Conservation (phyloP, 139 green algal genomes). For the Closterium sp. region DNA sequence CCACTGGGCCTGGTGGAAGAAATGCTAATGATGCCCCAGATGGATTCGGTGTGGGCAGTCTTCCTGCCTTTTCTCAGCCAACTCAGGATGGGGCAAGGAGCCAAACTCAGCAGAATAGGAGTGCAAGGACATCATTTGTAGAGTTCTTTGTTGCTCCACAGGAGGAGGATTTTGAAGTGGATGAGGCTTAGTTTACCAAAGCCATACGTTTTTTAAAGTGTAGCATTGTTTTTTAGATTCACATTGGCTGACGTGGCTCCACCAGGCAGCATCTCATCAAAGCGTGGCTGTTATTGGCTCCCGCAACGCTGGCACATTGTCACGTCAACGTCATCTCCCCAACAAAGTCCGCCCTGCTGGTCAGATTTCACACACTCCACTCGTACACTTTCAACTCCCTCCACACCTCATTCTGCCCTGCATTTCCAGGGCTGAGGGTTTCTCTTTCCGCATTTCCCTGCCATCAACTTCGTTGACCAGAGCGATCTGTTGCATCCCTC, state of each 20-base stretch:
- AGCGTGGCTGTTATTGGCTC: not conserved
- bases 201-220: not conserved
- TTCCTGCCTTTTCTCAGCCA: constrained; percentile 1
- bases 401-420: not conserved
- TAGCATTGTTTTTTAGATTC: not conserved
- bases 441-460: not conserved
- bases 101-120: constrained; percentile 12
- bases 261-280: not conserved
- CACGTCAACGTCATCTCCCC: not conserved
- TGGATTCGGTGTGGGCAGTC: not conserved
- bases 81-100: not conserved
- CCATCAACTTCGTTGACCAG: not conserved
- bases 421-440: not conserved
- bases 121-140: constrained; percentile 38
- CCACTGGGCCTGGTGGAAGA: not conserved
- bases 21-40: not conserved
- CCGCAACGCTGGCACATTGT: not conserved
- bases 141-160: constrained; percentile 55
- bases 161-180: constrained; percentile 21
- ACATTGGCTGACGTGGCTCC: not conserved
- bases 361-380: not conserved
- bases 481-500: not conserved
- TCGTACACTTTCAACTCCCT: not conserved
- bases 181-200: not conserved
- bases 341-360: not conserved